These are phyloP conservation scores for Chernovozyma sophiae-reginae DNA, from an alignment of 1,139 yeast species.

Conservation along the genomic window DNA sequence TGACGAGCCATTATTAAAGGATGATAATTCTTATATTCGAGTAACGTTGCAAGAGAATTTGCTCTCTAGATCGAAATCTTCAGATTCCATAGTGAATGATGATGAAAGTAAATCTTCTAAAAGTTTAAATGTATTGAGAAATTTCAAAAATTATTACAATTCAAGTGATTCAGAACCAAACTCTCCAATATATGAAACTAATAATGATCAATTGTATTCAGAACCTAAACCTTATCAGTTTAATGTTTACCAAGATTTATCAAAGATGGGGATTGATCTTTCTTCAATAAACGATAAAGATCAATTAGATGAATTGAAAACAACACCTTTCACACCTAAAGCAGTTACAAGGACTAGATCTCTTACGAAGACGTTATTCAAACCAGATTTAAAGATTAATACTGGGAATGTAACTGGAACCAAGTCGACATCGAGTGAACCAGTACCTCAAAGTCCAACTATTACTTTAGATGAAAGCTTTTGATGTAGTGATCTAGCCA, in stretches of 20 bases:
- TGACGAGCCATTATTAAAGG: conserved; percentile 7
- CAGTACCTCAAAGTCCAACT: conserved; percentile 31
- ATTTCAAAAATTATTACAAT: conserved; percentile 24
- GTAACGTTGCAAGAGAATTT: conserved; percentile 42
- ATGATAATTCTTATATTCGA: conserved; percentile 17
- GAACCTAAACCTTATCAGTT: conserved; percentile 41
- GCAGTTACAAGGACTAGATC: conserved; percentile 19
- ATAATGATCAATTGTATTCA: conserved; percentile 16
- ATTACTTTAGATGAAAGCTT: conserved; percentile 38
- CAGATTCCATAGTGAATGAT: conserved; percentile 20
- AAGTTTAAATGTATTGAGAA: conserved; percentile 17
- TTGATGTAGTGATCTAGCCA: no score
- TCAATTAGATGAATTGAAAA: conserved; percentile 19
- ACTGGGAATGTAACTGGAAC: conserved; percentile 10
- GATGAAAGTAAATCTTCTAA: conserved; percentile 4
- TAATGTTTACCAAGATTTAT: conserved; percentile 24
- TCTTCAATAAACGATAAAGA: conserved; percentile 19
- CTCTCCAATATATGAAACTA: conserved; percentile 4
- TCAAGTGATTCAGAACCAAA: conserved; percentile 8
- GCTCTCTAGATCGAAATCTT: conserved; percentile 35
- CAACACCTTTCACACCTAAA: conserved; percentile 1
- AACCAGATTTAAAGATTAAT: conserved; percentile 25
- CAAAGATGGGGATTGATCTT: conserved; percentile 29
- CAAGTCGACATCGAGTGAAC: conserved; percentile 7
- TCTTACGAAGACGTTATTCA: conserved; percentile 33